Conservation (phyloP, 257 asterid species). For the Solanum bukasovii region DNA sequence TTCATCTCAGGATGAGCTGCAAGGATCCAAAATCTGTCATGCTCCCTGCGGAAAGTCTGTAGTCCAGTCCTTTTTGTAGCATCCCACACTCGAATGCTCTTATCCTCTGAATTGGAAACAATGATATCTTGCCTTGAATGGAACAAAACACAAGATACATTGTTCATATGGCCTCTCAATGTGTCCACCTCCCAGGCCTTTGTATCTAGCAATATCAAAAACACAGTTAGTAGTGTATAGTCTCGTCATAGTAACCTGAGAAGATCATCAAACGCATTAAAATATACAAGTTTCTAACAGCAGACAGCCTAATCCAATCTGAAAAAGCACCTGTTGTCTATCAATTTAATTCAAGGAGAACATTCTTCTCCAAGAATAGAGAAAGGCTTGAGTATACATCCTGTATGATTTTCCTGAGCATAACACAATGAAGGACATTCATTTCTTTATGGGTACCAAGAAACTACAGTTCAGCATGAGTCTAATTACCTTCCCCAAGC, state of each 20-base stretch:
- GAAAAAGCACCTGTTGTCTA: background rate
- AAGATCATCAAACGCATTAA: background rate
- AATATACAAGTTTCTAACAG: background rate
- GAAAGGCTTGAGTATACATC: background rate
- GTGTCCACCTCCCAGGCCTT: slow-evolving; percentile 99
- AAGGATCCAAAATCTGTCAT: slow-evolving; percentile 97
- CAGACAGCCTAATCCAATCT: background rate
- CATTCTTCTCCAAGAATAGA: background rate
- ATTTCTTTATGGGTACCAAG: background rate
- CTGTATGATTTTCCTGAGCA: background rate
- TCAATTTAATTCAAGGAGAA: background rate
- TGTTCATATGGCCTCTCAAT: slow-evolving; percentile 95
- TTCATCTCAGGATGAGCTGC: slow-evolving; percentile 96
- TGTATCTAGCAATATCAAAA: slow-evolving; percentile 46
- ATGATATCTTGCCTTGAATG: slow-evolving; percentile 89
- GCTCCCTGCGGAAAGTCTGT: slow-evolving; percentile 98
- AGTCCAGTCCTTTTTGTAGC: slow-evolving; percentile 95
- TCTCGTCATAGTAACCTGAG: background rate
- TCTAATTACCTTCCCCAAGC: background rate
- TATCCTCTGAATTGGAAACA: slow-evolving; percentile 95
- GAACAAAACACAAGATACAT: slow-evolving; percentile 83
- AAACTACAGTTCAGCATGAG: background rate
- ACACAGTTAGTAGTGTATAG: background rate
- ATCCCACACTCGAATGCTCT: slow-evolving; percentile 98
- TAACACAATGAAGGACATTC: background rate